Conservation (phyloP, 345 rosid genomes). For the Boechera stricta region DNA sequence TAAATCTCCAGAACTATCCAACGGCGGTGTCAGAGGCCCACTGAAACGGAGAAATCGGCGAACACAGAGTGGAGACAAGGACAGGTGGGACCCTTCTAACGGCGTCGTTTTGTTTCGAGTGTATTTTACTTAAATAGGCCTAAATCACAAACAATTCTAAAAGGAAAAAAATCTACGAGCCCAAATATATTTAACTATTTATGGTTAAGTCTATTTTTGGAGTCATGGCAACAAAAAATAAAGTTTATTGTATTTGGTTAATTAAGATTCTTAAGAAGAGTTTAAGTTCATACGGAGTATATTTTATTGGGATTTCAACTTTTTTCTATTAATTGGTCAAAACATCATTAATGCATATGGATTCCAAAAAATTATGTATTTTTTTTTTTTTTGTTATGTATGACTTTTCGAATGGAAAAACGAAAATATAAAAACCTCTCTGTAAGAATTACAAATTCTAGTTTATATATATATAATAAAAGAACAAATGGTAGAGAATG, state of each 20-base stretch:
- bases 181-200: neutral
- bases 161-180: conserved; percentile 2
- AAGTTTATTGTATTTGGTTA: neutral
- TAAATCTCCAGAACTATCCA: conserved; percentile 10
- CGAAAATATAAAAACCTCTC: too few species aligned
- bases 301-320: neutral
- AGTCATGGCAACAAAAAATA: too few species aligned
- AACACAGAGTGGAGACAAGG: conserved; percentile 30
- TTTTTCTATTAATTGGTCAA: neutral
- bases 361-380: neutral
- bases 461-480: too few species aligned
- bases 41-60: conserved; percentile 24
- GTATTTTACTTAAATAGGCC: neutral
- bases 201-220: neutral
- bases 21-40: conserved; percentile 36
- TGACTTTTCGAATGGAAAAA: too few species aligned
- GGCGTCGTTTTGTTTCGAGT: neutral
- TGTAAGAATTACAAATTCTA: too few species aligned
- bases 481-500: too few species aligned
- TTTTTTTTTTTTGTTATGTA: too few species aligned
- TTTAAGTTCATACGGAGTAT: neutral
- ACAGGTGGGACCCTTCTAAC: conserved; percentile 28
- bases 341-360: neutral
- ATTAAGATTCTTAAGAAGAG: neutral
- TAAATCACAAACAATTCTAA: neutral